Evolutionary conservation across 768 basidiomycete species (phyloP), one percentile per base, ranked within the genome.

Genomic region (Rhodotorula sphaerocarpa): DNA sequence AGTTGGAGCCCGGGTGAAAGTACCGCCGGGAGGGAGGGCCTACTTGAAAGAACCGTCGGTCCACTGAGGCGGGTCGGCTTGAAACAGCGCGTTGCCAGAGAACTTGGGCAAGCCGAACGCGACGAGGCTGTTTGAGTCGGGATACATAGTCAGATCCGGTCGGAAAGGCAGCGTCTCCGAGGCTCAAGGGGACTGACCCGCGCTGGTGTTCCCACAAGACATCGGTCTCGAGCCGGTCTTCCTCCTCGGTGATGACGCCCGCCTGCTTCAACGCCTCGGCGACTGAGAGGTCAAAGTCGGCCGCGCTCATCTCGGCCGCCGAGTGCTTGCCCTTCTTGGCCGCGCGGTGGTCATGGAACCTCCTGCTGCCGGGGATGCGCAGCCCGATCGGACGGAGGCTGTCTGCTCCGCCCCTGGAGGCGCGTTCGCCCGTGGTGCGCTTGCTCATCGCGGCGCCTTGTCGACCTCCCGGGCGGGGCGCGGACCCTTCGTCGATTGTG

Each of bases 151-250:
- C 16, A 6, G 27, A 15, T 18, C 48, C 20, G 5, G 25, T 3
- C 20, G 23, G 50, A 31, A 25, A n/a, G 47, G 9, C 11, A 16
- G 23, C 23, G 10, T 0, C 3, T 31, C 10, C 3, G 21, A 12
- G 33, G 15, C 30, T 43, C 2, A 39, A 21, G 7, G 47, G 55
- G 10, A 41, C 56, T 25, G 27, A 67, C 66, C 66, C 66, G 41
- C 67, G 50, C 44, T 68, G 67, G 20, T 68, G 58, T 52, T 68
- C 67, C n/a, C 34, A 63, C 27, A 68, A 27, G 7, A 64, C 47
- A 30, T 68, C 67, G 11, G 30, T 30, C 34, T 58, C 59, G 31
- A 53, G 51, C n/a, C 44, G 31, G 23, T 58, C 62, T 30, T 53
- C 23, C 47, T 68, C 67, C 0, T 61, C 62, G 10, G 20, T 41